These are phyloP conservation scores for Zygotorulaspora sp. DNA, from an alignment of 805 yeast genomes.

Conservation along the genomic window DNA sequence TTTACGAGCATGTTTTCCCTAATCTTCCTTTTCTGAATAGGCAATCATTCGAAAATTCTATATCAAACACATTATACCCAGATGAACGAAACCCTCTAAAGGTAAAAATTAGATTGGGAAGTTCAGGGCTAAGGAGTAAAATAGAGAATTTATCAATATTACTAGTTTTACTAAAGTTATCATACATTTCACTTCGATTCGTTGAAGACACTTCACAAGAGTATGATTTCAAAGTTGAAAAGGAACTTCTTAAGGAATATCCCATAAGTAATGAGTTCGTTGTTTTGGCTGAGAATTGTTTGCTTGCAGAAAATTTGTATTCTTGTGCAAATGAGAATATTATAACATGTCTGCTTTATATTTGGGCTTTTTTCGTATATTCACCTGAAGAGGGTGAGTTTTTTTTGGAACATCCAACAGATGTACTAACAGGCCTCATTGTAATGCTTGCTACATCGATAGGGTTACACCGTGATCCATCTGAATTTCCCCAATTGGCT, in stretches of 20 bases:
- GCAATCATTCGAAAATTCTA: constrained; percentile 30
- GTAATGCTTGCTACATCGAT: constrained; percentile 31
- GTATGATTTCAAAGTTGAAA: constrained; percentile 11
- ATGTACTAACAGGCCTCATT: constrained; percentile 30
- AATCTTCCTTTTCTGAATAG: constrained; percentile 29
- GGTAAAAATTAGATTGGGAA: constrained; percentile 26
- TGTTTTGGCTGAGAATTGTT: constrained; percentile 25
- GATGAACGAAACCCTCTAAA: constrained; percentile 20
- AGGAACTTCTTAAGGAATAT: constrained; percentile 20
- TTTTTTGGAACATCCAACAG: constrained; percentile 34
- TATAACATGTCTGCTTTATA: constrained; percentile 28
- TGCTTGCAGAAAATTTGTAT: constrained; percentile 30
- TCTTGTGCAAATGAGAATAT: constrained; percentile 34
- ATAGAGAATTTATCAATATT: constrained; percentile 27
- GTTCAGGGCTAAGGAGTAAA: constrained; percentile 27
- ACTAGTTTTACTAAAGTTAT: constrained; percentile 27
- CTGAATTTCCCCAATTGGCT: constrained; percentile 26
- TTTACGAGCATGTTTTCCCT: constrained; percentile 28
- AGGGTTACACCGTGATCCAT: constrained; percentile 34
- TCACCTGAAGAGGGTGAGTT: constrained; percentile 37
- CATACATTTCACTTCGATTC: constrained; percentile 27
- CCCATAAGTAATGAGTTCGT: constrained; percentile 29
- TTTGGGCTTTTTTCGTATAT: constrained; percentile 34
- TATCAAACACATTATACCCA: constrained; percentile 19
- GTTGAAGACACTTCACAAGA: constrained; percentile 15